Evolutionary conservation across 768 basidiomycete genomes (phyloP).

Genomic region (Lyophyllum semitale): DNA sequence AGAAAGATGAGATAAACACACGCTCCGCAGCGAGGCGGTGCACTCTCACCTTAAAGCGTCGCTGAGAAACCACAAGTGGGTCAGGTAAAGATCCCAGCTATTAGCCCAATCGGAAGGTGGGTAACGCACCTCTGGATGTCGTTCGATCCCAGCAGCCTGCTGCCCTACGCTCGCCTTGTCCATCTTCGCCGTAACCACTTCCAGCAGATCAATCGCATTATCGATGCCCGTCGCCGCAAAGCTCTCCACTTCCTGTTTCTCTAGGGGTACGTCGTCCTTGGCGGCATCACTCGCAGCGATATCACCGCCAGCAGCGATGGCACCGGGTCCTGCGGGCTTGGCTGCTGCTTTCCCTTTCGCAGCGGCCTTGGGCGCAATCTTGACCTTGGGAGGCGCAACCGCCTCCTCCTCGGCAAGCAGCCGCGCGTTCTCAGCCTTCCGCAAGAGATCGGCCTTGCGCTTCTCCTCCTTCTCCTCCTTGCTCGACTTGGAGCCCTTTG

Average conservation of each 20-base stretch:
- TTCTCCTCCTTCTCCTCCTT: conserved; percentile 81
- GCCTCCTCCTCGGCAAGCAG: conserved; percentile 90
- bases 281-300: conserved; percentile 26
- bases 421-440: conserved; percentile 85
- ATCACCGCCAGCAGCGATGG: conserved; percentile 74
- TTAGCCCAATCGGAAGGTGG: background rate
- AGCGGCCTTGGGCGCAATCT: conserved; percentile 64
- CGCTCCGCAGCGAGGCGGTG: conserved; percentile 1
- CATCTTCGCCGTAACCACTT: conserved; percentile 88
- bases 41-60: conserved; percentile 78
- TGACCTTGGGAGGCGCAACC: conserved; percentile 53
- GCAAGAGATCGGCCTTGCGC: conserved; percentile 75
- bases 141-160: conserved; percentile 84
- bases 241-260: conserved; percentile 55
- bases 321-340: conserved; percentile 83
- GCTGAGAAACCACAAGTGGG: conserved; percentile 41
- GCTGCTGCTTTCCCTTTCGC: conserved; percentile 53
- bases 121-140: conserved; percentile 80
- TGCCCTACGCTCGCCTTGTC: conserved; percentile 91
- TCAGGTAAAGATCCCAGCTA: conserved; percentile 1
- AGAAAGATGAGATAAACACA: conserved; percentile 12
- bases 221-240: conserved; percentile 88
- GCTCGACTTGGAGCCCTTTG: conserved; percentile 59
- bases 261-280: conserved; percentile 21
- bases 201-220: conserved; percentile 85